Percentiles rank a stretch among this genome's conserved stretches.
phyloP scores from a whole-genome alignment of 768 basidiomycete species.

The Collybiopsis luxurians region DNA sequence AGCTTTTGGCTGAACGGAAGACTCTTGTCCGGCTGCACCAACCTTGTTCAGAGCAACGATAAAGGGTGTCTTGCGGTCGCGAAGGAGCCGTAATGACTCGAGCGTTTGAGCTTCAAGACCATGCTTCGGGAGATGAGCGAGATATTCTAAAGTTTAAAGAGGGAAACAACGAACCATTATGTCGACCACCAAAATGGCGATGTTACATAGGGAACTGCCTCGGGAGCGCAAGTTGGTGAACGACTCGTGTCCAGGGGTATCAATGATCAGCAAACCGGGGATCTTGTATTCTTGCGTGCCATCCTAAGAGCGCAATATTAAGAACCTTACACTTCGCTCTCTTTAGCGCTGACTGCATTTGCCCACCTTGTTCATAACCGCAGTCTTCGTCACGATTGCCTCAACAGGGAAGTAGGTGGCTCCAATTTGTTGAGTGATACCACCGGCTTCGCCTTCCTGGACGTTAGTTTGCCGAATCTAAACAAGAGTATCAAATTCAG shows the following conservation, averaged over 20 bases:
- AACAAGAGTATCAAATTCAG: not conserved
- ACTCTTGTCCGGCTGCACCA: constrained; percentile 9
- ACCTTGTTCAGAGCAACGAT: constrained; percentile 98
- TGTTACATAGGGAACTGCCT: constrained; percentile 97
- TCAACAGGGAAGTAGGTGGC: constrained; percentile 98
- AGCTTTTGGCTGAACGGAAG: constrained; percentile 5
- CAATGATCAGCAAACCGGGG: constrained; percentile 93
- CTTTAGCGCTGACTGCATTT: constrained; percentile 3
- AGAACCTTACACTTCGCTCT: not conserved
- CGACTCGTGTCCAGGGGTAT: constrained; percentile 99
- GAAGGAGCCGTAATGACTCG: constrained; percentile 88
- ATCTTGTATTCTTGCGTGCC: constrained; percentile 90
- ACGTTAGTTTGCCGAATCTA: constrained; percentile 99
- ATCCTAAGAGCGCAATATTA: constrained; percentile 43
- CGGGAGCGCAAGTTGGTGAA: constrained; percentile 96
- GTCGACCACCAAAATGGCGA: constrained; percentile 98
- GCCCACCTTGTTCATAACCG: constrained; percentile 82
- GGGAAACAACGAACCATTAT: constrained; percentile 66
- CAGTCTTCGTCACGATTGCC: constrained; percentile 90
- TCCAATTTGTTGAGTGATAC: constrained; percentile 99
- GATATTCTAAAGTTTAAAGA: not conserved
- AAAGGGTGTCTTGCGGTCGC: constrained; percentile 95
- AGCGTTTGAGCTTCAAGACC: constrained; percentile 97
- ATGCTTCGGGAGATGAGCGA: constrained; percentile 51
- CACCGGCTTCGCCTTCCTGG: constrained; percentile 98